Base-by-base conservation (phyloP, 2,329 filamentous ascomycete genomes). In the Beauveria medogensis region DNA sequence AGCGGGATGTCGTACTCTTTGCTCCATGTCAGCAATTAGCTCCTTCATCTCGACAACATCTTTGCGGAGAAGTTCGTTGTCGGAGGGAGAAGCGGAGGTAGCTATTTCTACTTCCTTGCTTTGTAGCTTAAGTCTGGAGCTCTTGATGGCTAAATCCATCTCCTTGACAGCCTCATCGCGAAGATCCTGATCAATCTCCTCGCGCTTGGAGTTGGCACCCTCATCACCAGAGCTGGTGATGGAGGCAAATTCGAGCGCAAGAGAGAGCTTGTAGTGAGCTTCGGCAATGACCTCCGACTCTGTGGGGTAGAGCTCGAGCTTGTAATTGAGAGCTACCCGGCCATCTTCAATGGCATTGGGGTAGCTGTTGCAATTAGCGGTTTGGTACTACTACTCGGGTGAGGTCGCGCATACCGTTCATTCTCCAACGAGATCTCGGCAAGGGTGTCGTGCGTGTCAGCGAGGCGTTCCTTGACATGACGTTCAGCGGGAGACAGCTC, bases 391-490 rank as follows among this genome's bases (percentile, higher is more conserved):
- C 3, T 12, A 10, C 10, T n/a, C 12, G 12, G 28, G 20, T 16
- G 7, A 26, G 16, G 28, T 47, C 3, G 5, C 44, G 16, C 54
- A 52, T 76, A 86, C 78, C 89, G 87, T 75, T 97, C 94, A 67
- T 94, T 96, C 77, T 99, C 94, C 30, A 99, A 80, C n/a, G 90
- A 95, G 64, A 99, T 97, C 75, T 99, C 94, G 10, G 92, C 90
- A 64, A 97, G 89, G 60, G 96, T 83, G 71, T 97, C 92, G 72
- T 97, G 91, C 9, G 91, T 96, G 71, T 99, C 94, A 63, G 91
- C 91, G 40, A 97, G 82, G 61, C 91, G 86, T 74, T 96, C 91
- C 74, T 92, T 92, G 69, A 92, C 80, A 63, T 89, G 85, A 65
- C 81, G 76, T 48, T 79, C 65, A 2, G 71, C 67, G 46, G 76